A percentile compares a stretch with the other conserved stretches of the same genome.
Conservation (phyloP, 768 basidiomycete genomes). For the Rhodotorula diobovata region DNA sequence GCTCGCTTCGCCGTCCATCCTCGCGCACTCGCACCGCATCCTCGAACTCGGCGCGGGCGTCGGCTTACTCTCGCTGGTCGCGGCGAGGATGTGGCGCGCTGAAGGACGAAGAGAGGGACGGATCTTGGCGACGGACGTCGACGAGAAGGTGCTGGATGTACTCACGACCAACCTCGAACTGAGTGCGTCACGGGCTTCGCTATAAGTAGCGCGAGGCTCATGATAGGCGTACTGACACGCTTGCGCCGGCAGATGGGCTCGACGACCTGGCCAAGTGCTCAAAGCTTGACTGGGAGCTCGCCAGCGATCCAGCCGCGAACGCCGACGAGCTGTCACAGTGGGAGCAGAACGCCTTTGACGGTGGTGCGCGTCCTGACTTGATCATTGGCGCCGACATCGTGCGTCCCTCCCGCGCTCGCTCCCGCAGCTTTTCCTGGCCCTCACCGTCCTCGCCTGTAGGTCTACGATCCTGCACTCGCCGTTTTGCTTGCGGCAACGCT, state of each 20-base stretch:
- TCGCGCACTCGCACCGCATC: background rate
- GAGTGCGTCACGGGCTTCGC: background rate
- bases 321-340: slow-evolving; percentile 1
- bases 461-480: slow-evolving; percentile 30
- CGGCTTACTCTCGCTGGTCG: slow-evolving; percentile 29
- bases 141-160: slow-evolving; percentile 21
- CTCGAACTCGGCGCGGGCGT: slow-evolving; percentile 36
- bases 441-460: background rate
- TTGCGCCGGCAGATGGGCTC: slow-evolving; percentile 1
- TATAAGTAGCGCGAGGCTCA: too few relatives aligned
- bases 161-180: slow-evolving; percentile 16
- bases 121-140: slow-evolving; percentile 29
- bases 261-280: background rate
- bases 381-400: slow-evolving; percentile 36
- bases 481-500: slow-evolving; percentile 7
- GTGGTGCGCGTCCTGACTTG: background rate
- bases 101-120: background rate
- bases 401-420: background rate
- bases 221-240: background rate
- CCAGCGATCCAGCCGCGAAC: background rate
- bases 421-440: too few relatives aligned
- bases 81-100: background rate
- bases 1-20: background rate
- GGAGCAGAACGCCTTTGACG: slow-evolving; percentile 7
- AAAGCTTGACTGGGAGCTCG: slow-evolving; percentile 34